Conservation (phyloP, 768 basidiomycete species). For the Kwoniella bestiolae region DNA sequence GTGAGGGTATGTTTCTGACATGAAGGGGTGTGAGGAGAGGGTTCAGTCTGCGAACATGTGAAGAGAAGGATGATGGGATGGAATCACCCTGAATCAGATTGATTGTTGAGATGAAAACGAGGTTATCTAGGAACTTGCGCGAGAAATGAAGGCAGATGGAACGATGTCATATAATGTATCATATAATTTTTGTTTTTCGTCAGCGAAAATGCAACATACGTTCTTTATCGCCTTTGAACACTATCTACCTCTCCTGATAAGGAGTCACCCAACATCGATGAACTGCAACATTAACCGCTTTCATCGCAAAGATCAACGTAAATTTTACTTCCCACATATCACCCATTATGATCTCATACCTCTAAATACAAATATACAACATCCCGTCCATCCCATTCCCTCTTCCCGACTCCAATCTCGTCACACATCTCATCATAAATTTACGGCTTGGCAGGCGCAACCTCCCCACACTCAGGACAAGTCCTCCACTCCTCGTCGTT, state of each 20-base stretch:
- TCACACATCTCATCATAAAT: too few relatives aligned
- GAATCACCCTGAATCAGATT: too few relatives aligned
- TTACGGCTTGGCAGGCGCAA: slow-evolving; percentile 66
- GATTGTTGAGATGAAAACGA: too few relatives aligned
- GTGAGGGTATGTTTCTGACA: neutral
- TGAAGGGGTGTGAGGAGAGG: neutral
- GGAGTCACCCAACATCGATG: too few relatives aligned
- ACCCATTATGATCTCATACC: neutral
- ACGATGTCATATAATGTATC: neutral
- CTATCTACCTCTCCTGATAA: neutral
- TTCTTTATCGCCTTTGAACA: too few relatives aligned
- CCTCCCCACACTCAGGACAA: slow-evolving; percentile 72
- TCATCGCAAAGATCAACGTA: too few relatives aligned
- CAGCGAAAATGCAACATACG: neutral
- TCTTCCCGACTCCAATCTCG: too few relatives aligned
- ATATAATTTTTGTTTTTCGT: neutral
- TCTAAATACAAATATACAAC: neutral
- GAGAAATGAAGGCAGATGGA: neutral
- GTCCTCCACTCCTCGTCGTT: slow-evolving; percentile 66
- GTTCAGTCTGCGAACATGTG: neutral
- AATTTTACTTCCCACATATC: too few relatives aligned
- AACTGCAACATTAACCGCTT: too few relatives aligned
- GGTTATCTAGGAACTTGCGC: too few relatives aligned
- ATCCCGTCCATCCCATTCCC: too few relatives aligned
- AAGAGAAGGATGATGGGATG: too few relatives aligned